Evolutionary conservation across 169 alveolate genomes (phyloP).

Genomic region (Prorocentrum cordatum): DNA sequence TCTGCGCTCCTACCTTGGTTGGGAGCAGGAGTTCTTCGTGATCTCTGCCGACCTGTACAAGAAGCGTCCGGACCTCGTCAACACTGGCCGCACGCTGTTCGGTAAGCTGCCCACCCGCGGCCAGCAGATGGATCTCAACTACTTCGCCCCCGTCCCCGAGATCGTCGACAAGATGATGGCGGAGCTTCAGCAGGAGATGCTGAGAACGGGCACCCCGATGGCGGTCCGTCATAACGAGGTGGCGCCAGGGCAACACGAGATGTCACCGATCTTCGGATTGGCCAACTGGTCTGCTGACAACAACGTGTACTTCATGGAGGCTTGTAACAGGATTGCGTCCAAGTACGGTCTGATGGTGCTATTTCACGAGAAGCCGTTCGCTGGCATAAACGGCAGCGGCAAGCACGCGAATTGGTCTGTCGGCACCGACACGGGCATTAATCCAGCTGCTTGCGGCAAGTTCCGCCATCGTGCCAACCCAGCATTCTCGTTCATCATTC

Average conservation of each 20-base stretch:
- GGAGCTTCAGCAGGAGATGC: slow-evolving; percentile 33
- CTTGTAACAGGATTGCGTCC: slow-evolving; percentile 36
- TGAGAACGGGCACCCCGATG: slow-evolving; percentile 33
- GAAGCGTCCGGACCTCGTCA: slow-evolving; percentile 53
- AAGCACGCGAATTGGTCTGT: slow-evolving; percentile 55
- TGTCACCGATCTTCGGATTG: neutral
- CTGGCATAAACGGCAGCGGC: slow-evolving; percentile 60
- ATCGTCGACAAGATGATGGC: slow-evolving; percentile 2
- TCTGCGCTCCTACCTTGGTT: slow-evolving; percentile 13
- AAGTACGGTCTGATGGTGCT: slow-evolving; percentile 49
- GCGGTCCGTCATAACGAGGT: slow-evolving; percentile 62
- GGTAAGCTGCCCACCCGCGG: slow-evolving; percentile 63
- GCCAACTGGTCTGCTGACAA: slow-evolving; percentile 17
- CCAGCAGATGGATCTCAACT: slow-evolving; percentile 58
- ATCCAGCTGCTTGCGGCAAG: neutral
- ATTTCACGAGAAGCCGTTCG: slow-evolving; percentile 64
- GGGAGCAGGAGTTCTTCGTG: slow-evolving; percentile 68
- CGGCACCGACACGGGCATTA: slow-evolving; percentile 28
- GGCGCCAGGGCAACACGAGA: neutral
- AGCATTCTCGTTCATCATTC: too few relatives aligned
- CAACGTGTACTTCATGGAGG: slow-evolving; percentile 68
- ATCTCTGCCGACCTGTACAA: slow-evolving; percentile 33
- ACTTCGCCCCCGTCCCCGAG: slow-evolving; percentile 29
- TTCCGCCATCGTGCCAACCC: too few relatives aligned
- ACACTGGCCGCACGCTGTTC: slow-evolving; percentile 36